These are phyloP conservation scores for Panaeolus papilionaceus DNA, from an alignment of 768 basidiomycete genomes.

Conservation along the genomic window DNA sequence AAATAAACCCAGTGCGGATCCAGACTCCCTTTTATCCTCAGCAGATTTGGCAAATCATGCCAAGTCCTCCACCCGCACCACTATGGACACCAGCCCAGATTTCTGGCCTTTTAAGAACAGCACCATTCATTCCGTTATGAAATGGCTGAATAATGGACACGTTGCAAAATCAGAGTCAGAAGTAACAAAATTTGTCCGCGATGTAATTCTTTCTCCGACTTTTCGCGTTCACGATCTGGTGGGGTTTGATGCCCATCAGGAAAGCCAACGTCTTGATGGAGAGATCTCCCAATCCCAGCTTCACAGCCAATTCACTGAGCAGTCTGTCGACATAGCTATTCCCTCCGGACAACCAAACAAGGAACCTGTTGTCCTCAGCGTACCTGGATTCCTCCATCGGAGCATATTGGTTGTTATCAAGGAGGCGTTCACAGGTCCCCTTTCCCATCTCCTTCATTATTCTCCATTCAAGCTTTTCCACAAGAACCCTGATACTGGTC, in stretches of 20 bases:
- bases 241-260: conserved; percentile 22
- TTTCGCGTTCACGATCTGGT: conserved; percentile 24
- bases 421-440: conserved; percentile 28
- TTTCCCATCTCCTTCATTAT: conserved; percentile 32
- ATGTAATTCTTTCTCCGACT: conserved; percentile 26
- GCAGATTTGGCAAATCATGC: conserved; percentile 22
- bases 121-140: conserved; percentile 17
- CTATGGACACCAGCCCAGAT: background rate
- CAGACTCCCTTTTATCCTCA: conserved; percentile 26
- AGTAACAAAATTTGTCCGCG: conserved; percentile 24
- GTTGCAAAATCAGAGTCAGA: conserved; percentile 23
- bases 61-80: background rate
- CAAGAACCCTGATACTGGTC: conserved; percentile 18
- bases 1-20: conserved; percentile 30
- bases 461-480: conserved; percentile 36
- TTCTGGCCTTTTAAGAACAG: conserved; percentile 22
- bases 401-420: conserved; percentile 32
- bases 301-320: conserved; percentile 21
- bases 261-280: conserved; percentile 23
- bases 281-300: conserved; percentile 15
- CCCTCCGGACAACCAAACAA: conserved; percentile 33
- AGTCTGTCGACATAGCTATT: conserved; percentile 29
- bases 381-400: conserved; percentile 34
- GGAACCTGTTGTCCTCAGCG: conserved; percentile 23
- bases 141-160: conserved; percentile 22